These are phyloP conservation scores for Termitomyces sp. DNA, from an alignment of 1,284 basidiomycete species.

Conservation along the genomic window DNA sequence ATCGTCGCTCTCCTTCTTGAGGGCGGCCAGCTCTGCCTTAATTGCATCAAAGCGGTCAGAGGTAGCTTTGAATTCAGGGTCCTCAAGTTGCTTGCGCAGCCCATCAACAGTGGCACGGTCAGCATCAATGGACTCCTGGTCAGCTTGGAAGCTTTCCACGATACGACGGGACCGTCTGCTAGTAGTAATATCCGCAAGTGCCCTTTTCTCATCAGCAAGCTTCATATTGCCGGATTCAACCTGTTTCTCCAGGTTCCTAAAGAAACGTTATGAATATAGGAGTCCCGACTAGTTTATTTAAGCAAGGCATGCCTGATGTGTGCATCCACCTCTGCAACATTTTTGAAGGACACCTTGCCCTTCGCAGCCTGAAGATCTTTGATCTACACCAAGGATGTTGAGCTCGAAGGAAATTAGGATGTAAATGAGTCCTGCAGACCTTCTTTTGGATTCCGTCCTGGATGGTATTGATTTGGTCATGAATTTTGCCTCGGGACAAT, in stretches of 20 bases:
- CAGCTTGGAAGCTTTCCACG: conserved; percentile 76
- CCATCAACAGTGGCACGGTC: conserved; percentile 78
- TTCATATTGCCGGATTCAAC: conserved; percentile 92
- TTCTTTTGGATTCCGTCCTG: conserved; percentile 84
- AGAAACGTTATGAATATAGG: conserved; percentile 10
- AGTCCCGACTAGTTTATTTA: background rate
- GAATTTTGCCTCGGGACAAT: conserved; percentile 66
- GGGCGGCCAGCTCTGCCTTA: conserved; percentile 80
- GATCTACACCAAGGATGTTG: conserved; percentile 45
- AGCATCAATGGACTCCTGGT: conserved; percentile 77
- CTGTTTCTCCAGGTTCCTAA: conserved; percentile 80
- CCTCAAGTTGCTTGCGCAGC: conserved; percentile 81
- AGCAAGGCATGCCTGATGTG: conserved; percentile 66
- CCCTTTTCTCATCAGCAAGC: conserved; percentile 94
- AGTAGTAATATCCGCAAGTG: conserved; percentile 82
- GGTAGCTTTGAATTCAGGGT: conserved; percentile 83
- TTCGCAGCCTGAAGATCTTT: conserved; percentile 86
- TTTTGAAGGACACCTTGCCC: conserved; percentile 81
- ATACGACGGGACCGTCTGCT: conserved; percentile 65
- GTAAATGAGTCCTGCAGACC: conserved; percentile 39
- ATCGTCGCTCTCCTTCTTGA: conserved; percentile 87
- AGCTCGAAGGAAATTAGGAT: conserved; percentile 8
- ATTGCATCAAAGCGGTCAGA: conserved; percentile 82
- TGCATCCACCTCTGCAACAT: conserved; percentile 82
- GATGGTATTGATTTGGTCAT: conserved; percentile 79